Conservation (phyloP, 2,329 filamentous ascomycete species). For the Huntiella omanensis region DNA sequence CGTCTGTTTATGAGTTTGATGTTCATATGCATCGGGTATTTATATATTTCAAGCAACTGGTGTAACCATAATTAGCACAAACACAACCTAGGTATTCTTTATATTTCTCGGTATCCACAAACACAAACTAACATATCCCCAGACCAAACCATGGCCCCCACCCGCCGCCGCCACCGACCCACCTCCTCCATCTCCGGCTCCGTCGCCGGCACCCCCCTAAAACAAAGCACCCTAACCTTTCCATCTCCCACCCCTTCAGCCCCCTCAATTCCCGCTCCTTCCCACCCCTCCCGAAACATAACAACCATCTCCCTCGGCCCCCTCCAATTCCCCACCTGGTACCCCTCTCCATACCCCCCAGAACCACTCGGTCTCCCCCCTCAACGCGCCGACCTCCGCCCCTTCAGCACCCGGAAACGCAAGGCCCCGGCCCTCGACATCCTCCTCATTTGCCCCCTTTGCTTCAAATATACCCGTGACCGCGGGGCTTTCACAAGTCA, state of each 20-base stretch:
- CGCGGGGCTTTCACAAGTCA: conserved; percentile 39
- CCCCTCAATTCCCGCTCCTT: background rate
- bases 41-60: no score
- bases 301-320: conserved; percentile 73
- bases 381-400: conserved; percentile 12
- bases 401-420: conserved; percentile 15
- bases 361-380: conserved; percentile 35
- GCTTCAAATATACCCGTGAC: conserved; percentile 75
- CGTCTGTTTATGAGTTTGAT: no score
- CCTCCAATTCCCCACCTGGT: conserved; percentile 76
- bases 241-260: background rate
- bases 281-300: conserved; percentile 49
- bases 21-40: no score
- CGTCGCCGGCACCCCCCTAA: background rate
- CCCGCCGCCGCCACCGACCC: background rate
- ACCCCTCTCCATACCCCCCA: conserved; percentile 74
- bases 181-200: background rate
- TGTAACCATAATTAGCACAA: no score
- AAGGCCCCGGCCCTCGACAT: conserved; percentile 35
- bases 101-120: no score
- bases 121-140: background rate
- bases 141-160: background rate
- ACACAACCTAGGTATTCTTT: no score
- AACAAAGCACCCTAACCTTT: background rate
- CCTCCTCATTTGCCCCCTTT: conserved; percentile 77